These are phyloP conservation scores for Eremomyces bilateralis DNA, from an alignment of 495 filamentous ascomycete genomes.

Conservation along the genomic window DNA sequence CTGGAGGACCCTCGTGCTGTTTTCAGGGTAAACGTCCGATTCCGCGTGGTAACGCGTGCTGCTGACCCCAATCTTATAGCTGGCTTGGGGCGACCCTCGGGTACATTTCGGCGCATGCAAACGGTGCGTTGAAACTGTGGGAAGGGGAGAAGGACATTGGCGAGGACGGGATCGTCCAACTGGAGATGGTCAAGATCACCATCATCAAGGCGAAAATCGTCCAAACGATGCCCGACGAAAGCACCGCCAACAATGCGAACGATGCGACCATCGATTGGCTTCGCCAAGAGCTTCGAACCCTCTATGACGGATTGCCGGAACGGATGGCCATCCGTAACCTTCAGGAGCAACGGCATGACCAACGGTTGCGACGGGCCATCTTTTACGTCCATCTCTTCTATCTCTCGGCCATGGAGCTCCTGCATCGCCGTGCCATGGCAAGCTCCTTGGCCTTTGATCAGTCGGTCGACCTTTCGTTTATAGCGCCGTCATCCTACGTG, in stretches of 20 bases:
- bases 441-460: too few species aligned
- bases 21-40: constrained; percentile 4
- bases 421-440: constrained; percentile 3
- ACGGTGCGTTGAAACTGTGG: background rate
- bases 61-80: background rate
- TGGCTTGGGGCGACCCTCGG: background rate
- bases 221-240: background rate
- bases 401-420: constrained; percentile 4
- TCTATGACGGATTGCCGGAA: background rate
- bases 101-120: constrained; percentile 1
- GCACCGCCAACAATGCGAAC: background rate
- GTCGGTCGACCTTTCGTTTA: background rate
- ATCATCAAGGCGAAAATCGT: constrained; percentile 3
- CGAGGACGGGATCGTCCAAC: constrained; percentile 3
- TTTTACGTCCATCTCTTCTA: constrained; percentile 3
- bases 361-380: background rate
- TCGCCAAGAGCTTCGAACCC: background rate
- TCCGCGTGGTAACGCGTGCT: too few species aligned
- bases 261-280: background rate
- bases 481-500: background rate
- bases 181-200: constrained; percentile 3
- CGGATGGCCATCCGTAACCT: constrained; percentile 1
- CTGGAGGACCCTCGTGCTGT: constrained; percentile 1
- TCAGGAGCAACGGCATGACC: background rate
- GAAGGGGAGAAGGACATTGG: background rate